Evolutionary conservation across 768 basidiomycete genomes (phyloP).

Genomic region (Termitomyces sp.): DNA sequence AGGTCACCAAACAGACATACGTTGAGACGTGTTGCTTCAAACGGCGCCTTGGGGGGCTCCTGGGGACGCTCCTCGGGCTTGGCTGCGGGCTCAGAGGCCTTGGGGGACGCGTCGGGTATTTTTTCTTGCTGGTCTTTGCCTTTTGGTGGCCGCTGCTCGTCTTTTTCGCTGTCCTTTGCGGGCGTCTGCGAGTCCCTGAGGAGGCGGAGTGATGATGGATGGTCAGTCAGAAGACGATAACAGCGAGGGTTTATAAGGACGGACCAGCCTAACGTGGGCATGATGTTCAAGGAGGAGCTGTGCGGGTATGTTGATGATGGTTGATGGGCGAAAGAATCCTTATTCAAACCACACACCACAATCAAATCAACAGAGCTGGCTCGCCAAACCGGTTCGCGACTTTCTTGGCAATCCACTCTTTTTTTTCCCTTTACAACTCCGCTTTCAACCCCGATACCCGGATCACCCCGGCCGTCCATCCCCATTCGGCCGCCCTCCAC

Average conservation of each 20-base stretch:
- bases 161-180: slow-evolving; percentile 9
- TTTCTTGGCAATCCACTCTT: not conserved
- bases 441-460: not conserved
- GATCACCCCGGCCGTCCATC: not conserved
- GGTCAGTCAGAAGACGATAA: slow-evolving; percentile 13
- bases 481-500: not conserved
- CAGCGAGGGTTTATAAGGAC: not conserved
- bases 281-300: slow-evolving; percentile 1
- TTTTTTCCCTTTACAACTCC: not conserved
- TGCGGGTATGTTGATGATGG: slow-evolving; percentile 3
- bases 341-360: not conserved
- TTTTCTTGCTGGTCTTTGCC: slow-evolving; percentile 1
- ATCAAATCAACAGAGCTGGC: not conserved
- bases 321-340: slow-evolving; percentile 3
- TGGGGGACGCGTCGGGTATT: slow-evolving; percentile 9
- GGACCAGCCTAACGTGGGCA: slow-evolving; percentile 7
- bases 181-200: slow-evolving; percentile 17
- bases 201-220: slow-evolving; percentile 21
- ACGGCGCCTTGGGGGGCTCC: slow-evolving; percentile 5
- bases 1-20: slow-evolving; percentile 27
- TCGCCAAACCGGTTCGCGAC: not conserved
- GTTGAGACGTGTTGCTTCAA: slow-evolving; percentile 21
- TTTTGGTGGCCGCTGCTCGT: slow-evolving; percentile 9
- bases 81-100: not conserved
- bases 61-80: slow-evolving; percentile 8